Evolutionary conservation across 1,284 basidiomycete genomes (phyloP).

Genomic region (Mycosarcoma maydis): DNA sequence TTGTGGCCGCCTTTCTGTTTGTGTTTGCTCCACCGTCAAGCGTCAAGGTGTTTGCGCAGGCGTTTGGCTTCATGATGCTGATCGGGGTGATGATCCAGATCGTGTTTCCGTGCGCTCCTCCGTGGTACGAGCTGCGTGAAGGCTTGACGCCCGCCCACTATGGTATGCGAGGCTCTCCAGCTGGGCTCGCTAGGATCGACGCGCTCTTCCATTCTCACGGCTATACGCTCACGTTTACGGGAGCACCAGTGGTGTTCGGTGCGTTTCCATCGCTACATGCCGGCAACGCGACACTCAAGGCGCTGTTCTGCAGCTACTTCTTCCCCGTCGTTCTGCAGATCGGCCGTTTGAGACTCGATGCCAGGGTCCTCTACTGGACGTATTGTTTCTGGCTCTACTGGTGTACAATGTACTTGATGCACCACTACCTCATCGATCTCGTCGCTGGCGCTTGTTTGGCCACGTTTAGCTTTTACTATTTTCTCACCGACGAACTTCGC

Average conservation of each 20-base stretch:
- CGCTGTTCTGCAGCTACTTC: constrained; percentile 92
- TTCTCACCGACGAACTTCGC: constrained; percentile 60
- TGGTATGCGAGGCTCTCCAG: constrained; percentile 85
- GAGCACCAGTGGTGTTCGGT: constrained; percentile 92
- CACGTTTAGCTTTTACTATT: constrained; percentile 81
- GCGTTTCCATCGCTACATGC: constrained; percentile 95
- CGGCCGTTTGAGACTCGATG: constrained; percentile 58
- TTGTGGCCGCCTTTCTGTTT: constrained; percentile 75
- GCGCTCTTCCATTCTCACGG: constrained; percentile 80
- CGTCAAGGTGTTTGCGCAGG: constrained; percentile 85
- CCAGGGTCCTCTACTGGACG: constrained; percentile 76
- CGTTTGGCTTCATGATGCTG: constrained; percentile 94
- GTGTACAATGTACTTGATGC: constrained; percentile 82
- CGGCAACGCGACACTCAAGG: constrained; percentile 88
- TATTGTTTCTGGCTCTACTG: constrained; percentile 92
- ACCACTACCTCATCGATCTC: constrained; percentile 93
- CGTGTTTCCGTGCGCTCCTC: constrained; percentile 89
- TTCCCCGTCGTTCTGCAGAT: constrained; percentile 73
- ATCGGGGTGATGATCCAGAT: constrained; percentile 89
- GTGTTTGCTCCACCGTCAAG: constrained; percentile 81
- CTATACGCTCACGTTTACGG: constrained; percentile 86
- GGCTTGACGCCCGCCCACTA: constrained; percentile 95
- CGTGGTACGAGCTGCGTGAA: constrained; percentile 96
- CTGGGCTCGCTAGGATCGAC: constrained; percentile 92
- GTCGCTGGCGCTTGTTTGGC: constrained; percentile 91